These are phyloP conservation scores for Cladochytrium replicatum DNA, from an alignment of 192 early-diverging fungal species.

Conservation along the genomic window DNA sequence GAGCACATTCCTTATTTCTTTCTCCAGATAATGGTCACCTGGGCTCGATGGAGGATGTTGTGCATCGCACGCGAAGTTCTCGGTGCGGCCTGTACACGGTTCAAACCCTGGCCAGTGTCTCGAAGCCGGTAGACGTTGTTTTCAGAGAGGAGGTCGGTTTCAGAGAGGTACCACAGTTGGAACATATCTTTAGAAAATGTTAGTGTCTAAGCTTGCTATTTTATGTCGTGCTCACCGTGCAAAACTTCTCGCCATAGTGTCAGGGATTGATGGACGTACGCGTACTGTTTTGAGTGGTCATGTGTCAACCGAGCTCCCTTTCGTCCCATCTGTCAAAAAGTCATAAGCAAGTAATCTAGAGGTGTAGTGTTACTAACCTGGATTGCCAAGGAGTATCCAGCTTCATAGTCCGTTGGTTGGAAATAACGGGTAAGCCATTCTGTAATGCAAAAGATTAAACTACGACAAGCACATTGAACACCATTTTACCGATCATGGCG, in stretches of 20 bases:
- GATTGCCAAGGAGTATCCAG: constrained; percentile 70
- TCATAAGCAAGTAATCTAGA: background rate
- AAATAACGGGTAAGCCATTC: constrained; percentile 66
- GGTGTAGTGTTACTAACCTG: constrained; percentile 10
- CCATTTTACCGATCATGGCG: constrained; percentile 57
- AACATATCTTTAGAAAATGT: constrained; percentile 67
- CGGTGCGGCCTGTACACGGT: constrained; percentile 87
- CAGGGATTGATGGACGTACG: constrained; percentile 87
- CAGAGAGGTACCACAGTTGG: constrained; percentile 84
- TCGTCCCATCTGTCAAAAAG: constrained; percentile 42
- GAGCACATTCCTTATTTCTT: background rate
- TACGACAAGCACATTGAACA: background rate
- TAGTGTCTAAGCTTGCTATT: background rate
- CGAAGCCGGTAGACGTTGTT: constrained; percentile 74
- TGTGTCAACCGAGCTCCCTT: constrained; percentile 86
- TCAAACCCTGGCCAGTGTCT: constrained; percentile 95
- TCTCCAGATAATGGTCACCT: constrained; percentile 29
- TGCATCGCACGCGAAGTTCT: constrained; percentile 78
- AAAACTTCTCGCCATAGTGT: constrained; percentile 92
- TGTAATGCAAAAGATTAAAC: constrained; percentile 8
- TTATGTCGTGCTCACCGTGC: constrained; percentile 32
- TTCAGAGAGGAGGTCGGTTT: constrained; percentile 71
- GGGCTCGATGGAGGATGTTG: constrained; percentile 77
- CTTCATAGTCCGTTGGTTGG: constrained; percentile 48
- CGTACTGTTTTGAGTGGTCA: constrained; percentile 85